Evolutionary conservation across 208 protist genomes (phyloP).

Genomic region (Trypanosoma rangeli): DNA sequence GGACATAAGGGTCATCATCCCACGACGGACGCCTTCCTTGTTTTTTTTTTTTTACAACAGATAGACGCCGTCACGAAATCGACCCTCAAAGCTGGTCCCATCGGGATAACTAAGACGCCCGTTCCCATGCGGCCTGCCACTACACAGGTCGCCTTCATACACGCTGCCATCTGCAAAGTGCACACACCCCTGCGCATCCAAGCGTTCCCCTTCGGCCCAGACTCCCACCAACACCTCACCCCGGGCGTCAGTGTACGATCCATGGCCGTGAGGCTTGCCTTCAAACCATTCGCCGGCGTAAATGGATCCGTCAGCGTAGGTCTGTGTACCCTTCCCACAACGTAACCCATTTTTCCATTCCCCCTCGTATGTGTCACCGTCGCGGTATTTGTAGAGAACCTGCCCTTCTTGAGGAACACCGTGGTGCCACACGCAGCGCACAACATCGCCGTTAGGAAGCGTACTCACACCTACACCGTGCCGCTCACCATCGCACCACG

Average conservation of each 20-base stretch:
- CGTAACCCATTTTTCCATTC: conserved; percentile 66
- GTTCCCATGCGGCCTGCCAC: conserved; percentile 68
- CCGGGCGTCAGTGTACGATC: conserved; percentile 51
- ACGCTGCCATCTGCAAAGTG: conserved; percentile 73
- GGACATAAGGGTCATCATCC: neutral
- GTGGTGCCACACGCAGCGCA: conserved; percentile 73
- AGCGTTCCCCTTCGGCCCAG: conserved; percentile 51
- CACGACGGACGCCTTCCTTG: neutral
- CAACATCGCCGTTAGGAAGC: conserved; percentile 78
- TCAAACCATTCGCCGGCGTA: conserved; percentile 84
- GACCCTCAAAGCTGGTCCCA: conserved; percentile 75
- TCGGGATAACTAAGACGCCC: conserved; percentile 80
- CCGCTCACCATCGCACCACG: conserved; percentile 76
- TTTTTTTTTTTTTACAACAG: conserved; percentile 36
- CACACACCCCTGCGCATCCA: conserved; percentile 52
- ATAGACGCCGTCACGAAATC: conserved; percentile 75
- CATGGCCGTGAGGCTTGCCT: conserved; percentile 68
- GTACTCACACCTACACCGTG: conserved; percentile 79
- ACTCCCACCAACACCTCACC: conserved; percentile 69
- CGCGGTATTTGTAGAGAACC: conserved; percentile 51
- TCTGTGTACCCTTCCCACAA: conserved; percentile 60
- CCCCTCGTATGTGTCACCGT: conserved; percentile 76
- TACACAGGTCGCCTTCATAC: conserved; percentile 65
- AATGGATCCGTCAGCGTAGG: conserved; percentile 69
- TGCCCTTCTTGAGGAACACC: conserved; percentile 63